Evolutionary conservation across 2,329 filamentous ascomycete species (phyloP).

Genomic region (Calonectria naviculata): DNA sequence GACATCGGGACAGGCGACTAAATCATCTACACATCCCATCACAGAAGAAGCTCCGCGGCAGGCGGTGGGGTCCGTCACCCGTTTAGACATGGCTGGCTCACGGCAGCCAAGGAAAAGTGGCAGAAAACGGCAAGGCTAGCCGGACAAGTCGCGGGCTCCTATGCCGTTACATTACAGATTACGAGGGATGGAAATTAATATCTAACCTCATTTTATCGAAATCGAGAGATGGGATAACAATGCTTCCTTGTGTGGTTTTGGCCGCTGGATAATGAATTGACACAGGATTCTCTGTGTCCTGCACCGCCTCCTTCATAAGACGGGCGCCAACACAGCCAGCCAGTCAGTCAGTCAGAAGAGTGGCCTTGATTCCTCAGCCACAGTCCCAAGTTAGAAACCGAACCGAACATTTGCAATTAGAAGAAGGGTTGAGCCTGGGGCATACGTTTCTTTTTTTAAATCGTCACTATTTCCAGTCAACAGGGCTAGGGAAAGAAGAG

Average conservation of each 20-base stretch:
- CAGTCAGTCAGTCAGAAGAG: neutral
- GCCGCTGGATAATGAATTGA: neutral
- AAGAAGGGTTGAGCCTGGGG: neutral
- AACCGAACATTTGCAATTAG: neutral
- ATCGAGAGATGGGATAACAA: neutral
- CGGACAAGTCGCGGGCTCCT: neutral
- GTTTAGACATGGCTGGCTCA: neutral
- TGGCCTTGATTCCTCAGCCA: neutral
- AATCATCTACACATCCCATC: neutral
- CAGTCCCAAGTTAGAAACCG: neutral
- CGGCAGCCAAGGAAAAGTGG: neutral
- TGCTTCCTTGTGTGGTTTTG: neutral
- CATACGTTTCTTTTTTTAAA: neutral
- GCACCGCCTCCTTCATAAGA: neutral
- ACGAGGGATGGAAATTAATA: neutral
- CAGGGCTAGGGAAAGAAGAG: neutral
- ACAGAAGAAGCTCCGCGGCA: neutral
- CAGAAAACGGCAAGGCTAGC: conserved; percentile 8
- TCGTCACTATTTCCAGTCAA: neutral
- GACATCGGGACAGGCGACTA: neutral
- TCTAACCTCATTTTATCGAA: neutral
- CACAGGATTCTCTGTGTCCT: neutral
- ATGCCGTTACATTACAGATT: neutral
- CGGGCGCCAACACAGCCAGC: neutral
- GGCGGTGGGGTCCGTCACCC: neutral